A percentile compares a stretch with the other conserved stretches of the same genome.
Evolutionary conservation across 2,329 filamentous ascomycete genomes (phyloP).

Genomic region (Ambrosiella xylebori): DNA sequence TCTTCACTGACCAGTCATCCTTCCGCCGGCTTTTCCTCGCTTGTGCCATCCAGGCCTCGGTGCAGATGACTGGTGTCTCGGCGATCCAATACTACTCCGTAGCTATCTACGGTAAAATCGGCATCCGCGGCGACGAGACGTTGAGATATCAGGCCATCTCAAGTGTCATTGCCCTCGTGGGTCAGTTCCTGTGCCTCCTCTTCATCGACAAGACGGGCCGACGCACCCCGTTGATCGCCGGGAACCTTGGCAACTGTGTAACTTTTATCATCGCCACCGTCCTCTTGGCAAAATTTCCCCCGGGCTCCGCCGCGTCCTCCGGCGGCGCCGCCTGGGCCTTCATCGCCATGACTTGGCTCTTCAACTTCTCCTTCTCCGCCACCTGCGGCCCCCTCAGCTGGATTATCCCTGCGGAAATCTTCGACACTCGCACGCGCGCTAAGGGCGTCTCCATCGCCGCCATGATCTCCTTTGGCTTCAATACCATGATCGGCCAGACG

Average conservation of each 20-base stretch:
- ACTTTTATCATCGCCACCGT: slow-evolving; percentile 53
- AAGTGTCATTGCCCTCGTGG: slow-evolving; percentile 50
- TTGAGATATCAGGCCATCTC: slow-evolving; percentile 64
- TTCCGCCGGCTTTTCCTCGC: slow-evolving; percentile 58
- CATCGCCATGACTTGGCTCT: slow-evolving; percentile 57
- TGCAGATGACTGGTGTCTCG: slow-evolving; percentile 61
- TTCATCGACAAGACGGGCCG: slow-evolving; percentile 54
- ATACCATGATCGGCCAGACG: slow-evolving; percentile 52
- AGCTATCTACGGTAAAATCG: slow-evolving; percentile 49
- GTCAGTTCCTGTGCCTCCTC: slow-evolving; percentile 50
- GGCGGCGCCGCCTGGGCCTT: slow-evolving; percentile 51
- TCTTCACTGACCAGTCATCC: slow-evolving; percentile 43
- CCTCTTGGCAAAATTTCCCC: slow-evolving; percentile 40
- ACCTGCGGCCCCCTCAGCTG: slow-evolving; percentile 49
- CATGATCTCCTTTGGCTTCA: slow-evolving; percentile 58
- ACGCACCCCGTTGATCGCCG: slow-evolving; percentile 52
- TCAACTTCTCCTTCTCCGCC: slow-evolving; percentile 60
- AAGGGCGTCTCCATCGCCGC: slow-evolving; percentile 62
- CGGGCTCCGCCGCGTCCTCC: background rate
- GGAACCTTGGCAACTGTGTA: slow-evolving; percentile 53
- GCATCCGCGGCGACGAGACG: slow-evolving; percentile 45
- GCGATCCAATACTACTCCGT: slow-evolving; percentile 63
- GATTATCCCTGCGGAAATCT: slow-evolving; percentile 54
- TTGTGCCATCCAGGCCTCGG: slow-evolving; percentile 48
- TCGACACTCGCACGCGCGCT: slow-evolving; percentile 57